Evolutionary conservation across 306 rosid species (phyloP).

Genomic region (Cotoneaster glaucophyllus): DNA sequence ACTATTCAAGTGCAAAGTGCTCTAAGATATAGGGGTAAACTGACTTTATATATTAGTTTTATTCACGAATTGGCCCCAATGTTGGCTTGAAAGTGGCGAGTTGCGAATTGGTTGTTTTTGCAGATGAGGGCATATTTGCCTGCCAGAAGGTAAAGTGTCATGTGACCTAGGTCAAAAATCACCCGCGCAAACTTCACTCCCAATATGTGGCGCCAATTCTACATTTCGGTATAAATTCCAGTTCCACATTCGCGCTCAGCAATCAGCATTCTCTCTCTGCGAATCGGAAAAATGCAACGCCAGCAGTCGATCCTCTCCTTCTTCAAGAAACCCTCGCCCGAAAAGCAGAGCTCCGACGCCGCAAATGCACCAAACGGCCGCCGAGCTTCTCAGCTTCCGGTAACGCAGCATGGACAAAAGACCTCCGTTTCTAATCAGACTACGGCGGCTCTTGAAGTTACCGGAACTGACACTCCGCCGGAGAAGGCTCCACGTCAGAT

Average conservation of each 20-base stretch:
- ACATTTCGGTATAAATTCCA: not conserved
- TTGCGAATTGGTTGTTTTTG: not conserved
- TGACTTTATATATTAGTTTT: too few relatives aligned
- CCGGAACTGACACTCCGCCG: conserved; percentile 93
- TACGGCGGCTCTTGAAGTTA: conserved; percentile 31
- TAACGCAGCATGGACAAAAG: conserved; percentile 13
- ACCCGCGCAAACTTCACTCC: not conserved
- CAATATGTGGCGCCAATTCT: conserved; percentile 29
- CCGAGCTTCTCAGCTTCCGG: conserved; percentile 16
- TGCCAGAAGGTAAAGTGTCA: not conserved
- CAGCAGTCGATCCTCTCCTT: conserved; percentile 75
- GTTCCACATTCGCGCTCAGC: not conserved
- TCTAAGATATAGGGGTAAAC: too few relatives aligned
- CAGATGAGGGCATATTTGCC: not conserved
- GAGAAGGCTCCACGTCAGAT: conserved; percentile 83
- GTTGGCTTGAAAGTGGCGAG: not conserved
- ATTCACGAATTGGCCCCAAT: too few relatives aligned
- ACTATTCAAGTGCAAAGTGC: too few relatives aligned
- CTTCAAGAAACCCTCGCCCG: conserved; percentile 53
- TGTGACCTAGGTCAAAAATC: not conserved
- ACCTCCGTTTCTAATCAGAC: conserved; percentile 16
- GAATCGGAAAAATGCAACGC: conserved; percentile 53
- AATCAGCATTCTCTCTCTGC: not conserved
- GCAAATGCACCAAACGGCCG: not conserved
- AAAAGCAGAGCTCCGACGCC: conserved; percentile 23